Conservation (phyloP, 768 basidiomycete genomes). For the Astraeus odoratus region DNA sequence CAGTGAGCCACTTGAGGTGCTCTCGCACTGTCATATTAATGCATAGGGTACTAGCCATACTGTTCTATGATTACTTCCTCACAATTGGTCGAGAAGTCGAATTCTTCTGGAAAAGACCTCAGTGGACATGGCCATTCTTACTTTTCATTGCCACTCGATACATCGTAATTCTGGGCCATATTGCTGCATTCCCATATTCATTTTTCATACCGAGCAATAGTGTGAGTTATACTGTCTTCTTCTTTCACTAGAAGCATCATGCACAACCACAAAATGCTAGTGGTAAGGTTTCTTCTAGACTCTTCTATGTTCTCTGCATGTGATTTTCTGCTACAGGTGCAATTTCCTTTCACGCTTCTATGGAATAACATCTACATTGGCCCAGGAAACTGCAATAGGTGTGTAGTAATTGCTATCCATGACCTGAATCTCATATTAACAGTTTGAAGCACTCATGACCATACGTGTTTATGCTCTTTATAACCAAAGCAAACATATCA, state of each 20-base stretch:
- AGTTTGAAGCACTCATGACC: background rate
- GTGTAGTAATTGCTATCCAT: no score
- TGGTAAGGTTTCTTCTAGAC: background rate
- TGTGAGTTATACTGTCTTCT: background rate
- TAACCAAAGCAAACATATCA: background rate
- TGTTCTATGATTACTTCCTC: conserved; percentile 35
- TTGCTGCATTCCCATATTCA: conserved; percentile 24
- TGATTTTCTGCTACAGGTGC: no score
- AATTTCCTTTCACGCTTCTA: no score
- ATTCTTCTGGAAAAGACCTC: conserved; percentile 32
- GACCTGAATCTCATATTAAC: background rate
- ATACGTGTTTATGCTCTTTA: background rate
- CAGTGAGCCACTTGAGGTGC: no score
- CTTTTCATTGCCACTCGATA: conserved; percentile 39
- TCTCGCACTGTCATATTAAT: conserved; percentile 15
- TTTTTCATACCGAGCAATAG: conserved; percentile 25
- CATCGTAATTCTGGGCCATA: conserved; percentile 29
- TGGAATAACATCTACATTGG: background rate
- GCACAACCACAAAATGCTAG: no score
- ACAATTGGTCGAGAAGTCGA: conserved; percentile 37
- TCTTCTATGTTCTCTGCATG: no score
- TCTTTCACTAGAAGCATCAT: background rate
- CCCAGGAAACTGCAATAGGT: background rate
- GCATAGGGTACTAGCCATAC: no score
- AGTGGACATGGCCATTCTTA: conserved; percentile 26